Evolutionary conservation across 2,329 filamentous ascomycete species (phyloP).

Genomic region (Fusarium nodosum): DNA sequence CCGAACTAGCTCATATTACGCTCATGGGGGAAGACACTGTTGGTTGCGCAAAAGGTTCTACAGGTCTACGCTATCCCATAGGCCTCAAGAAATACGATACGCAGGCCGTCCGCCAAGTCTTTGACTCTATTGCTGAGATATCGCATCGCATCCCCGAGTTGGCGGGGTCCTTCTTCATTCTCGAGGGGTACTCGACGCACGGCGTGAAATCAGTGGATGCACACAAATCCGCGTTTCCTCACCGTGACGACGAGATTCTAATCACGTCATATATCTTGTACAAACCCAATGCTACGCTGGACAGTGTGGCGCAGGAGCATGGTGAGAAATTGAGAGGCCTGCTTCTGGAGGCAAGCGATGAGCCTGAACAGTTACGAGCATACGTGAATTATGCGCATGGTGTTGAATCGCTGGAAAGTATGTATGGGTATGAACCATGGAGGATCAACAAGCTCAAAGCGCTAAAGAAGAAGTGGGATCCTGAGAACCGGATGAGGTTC

Average conservation of each 20-base stretch:
- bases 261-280: slow-evolving; percentile 27
- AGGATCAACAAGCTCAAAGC: slow-evolving; percentile 58
- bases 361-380: slow-evolving; percentile 21
- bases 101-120: slow-evolving; percentile 47
- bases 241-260: slow-evolving; percentile 33
- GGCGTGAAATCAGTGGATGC: slow-evolving; percentile 23
- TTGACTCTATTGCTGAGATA: slow-evolving; percentile 51
- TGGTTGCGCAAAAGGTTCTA: slow-evolving; percentile 59
- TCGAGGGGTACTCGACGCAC: slow-evolving; percentile 63
- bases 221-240: slow-evolving; percentile 27
- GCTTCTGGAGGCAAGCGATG: slow-evolving; percentile 19
- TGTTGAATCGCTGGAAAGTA: slow-evolving; percentile 14
- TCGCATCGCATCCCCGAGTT: slow-evolving; percentile 29
- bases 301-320: slow-evolving; percentile 24
- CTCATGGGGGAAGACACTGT: slow-evolving; percentile 54
- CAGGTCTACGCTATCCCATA: slow-evolving; percentile 59
- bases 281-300: slow-evolving; percentile 27
- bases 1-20: slow-evolving; percentile 58
- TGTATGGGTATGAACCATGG: slow-evolving; percentile 49
- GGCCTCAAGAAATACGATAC: slow-evolving; percentile 57
- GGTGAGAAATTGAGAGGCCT: slow-evolving; percentile 22
- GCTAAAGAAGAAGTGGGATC: slow-evolving; percentile 64
- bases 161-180: slow-evolving; percentile 60
- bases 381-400: slow-evolving; percentile 44
- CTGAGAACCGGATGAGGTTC: slow-evolving; percentile 49